Base-by-base conservation (phyloP, 805 yeast species). In the Komagataella phaffii region DNA sequence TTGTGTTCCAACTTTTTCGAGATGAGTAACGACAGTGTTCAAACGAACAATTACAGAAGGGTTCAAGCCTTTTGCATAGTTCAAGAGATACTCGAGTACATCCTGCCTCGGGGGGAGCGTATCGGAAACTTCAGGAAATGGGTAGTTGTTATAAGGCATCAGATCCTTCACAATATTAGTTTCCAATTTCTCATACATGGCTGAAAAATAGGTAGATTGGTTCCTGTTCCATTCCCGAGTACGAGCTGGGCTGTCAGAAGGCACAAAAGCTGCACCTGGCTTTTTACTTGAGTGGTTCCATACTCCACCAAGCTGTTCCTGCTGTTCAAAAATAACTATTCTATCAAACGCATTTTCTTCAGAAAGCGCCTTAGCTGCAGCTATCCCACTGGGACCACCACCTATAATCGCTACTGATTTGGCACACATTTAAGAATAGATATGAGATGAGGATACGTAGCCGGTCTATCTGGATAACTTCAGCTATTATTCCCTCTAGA, bases 41-140 rank as follows among this genome's bases (percentile, higher is more conserved):
- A 72, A 73, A 7, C 4, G 24, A 51, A 50, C 63, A 5, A 59
- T 60, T 21, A 79, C 78, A 44, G 60, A 55, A 3, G 57, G 58
- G 24, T 66, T 67, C 48, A 80, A 64, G 0, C 73, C 70, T 23
- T 68, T 62, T 36, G 79, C 67, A 59, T 85, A 88, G n/a, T 66
- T 56, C 47, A 72, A 66, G 53, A 89, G 62, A 63, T 89, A 89
- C 23, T 73, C 59, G 47, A 73, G 69, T 6, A 89, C 89, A 49
- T 83, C 83, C 1, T 63, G 53, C 55, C 91, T 75, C 10, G 67
- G 65, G 1, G 90, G 86, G 58, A 81, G 89, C 10, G 67, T 61
- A 10, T 78, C 79, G 7, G 71, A 61, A 3, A 66, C 62, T 5
- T 62, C 64, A 6, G 69, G 69, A 45, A 65, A 61, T 8, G 63